These are phyloP conservation scores for Melastoma malabathricum DNA, from an alignment of 345 rosid species.

Conservation along the genomic window DNA sequence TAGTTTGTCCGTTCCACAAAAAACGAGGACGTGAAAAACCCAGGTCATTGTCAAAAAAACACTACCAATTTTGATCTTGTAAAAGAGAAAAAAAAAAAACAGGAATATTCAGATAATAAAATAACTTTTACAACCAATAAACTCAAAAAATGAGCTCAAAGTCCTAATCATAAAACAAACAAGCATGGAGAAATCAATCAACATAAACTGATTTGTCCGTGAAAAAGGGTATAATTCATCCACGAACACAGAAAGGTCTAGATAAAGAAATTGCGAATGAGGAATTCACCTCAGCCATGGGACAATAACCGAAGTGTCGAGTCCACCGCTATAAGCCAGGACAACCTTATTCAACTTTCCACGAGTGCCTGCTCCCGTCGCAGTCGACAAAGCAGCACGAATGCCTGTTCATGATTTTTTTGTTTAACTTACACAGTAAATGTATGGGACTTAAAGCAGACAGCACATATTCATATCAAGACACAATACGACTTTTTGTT, in stretches of 20 bases:
- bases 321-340: slow-evolving; percentile 91
- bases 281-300: slow-evolving; percentile 78
- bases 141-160: no score
- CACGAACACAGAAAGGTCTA: slow-evolving; percentile 1
- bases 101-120: no score
- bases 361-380: slow-evolving; percentile 40
- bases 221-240: no score
- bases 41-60: no score
- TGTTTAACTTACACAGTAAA: neutral
- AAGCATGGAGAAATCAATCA: no score
- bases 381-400: slow-evolving; percentile 35
- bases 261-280: neutral
- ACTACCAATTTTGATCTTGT: no score
- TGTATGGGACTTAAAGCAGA: neutral
- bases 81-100: no score
- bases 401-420: slow-evolving; percentile 20
- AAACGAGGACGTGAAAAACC: no score
- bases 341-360: slow-evolving; percentile 89
- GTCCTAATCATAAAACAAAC: no score
- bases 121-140: no score
- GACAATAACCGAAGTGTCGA: slow-evolving; percentile 92
- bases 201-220: no score
- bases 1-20: no score
- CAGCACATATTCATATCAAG: neutral
- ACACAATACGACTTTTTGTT: neutral